Evolutionary conservation across 306 rosid genomes (phyloP), one percentile per base, ranked within the genome.

Genomic region (Alnus glutinosa): DNA sequence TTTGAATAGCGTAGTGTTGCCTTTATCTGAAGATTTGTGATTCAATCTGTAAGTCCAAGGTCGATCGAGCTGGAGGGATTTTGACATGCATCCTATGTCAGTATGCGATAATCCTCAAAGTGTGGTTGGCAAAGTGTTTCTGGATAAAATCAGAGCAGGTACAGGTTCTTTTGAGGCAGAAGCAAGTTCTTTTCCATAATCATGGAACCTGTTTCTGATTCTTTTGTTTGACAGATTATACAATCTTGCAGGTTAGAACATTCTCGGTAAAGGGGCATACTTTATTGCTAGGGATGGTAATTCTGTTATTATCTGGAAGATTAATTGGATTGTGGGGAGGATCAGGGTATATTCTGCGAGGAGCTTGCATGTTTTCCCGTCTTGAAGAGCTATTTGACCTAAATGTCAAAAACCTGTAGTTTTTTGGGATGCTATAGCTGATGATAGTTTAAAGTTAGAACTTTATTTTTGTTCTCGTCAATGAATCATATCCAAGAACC

Each of bases 181-280:
- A 28, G 34, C 14, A 58, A 19, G 15, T 58, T 58, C 14, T 4
- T 61, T 5, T 30, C 37, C 39, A 61, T 30, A 30, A 10, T 61
- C 67, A 61, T 61, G 67, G 67, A 61, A 28, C 39, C 67, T 30
- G 39, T 61, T 61, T 32, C 67, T 12, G 13, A 61, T 61, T 61
- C 39, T 11, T 1, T 61, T 61, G 37, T 61, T 23, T 61, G 14
- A 61, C 59, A 55, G 8, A 14, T 51, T 51, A 51, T 51, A 51
- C 14, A 51, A 51, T 51, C 18, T 51, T 11, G 55, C 55, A 13
- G 55, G 55, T 51, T 51, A 51, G 55, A 51, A 51, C 55, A 51
- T 51, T 51, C 55, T 3, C 4, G 55, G 55, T 13, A 51, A 51
- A 51, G 55, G 55, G 55, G n/a, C 55, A 51, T 51, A 4, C 55